Conservation (phyloP, 805 yeast species). For the Candida peoriensis region DNA sequence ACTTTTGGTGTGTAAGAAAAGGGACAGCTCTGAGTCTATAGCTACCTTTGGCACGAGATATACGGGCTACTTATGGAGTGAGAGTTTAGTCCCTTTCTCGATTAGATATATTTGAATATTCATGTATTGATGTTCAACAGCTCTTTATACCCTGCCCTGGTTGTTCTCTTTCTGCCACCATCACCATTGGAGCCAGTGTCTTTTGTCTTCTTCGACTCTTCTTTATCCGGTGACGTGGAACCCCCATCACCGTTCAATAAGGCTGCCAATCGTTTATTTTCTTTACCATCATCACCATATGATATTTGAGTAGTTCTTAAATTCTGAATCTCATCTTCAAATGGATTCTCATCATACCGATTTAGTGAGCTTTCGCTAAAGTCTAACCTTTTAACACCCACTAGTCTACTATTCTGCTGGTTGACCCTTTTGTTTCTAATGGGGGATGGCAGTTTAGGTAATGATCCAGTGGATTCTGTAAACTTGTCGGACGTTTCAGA, state of each 20-base stretch:
- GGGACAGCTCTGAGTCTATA: too few species aligned
- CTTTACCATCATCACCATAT: constrained; percentile 7
- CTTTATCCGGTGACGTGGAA: too few species aligned
- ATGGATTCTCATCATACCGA: neutral
- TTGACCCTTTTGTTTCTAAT: constrained; percentile 35
- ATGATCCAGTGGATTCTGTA: constrained; percentile 4
- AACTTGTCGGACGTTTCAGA: neutral
- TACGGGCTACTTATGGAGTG: too few species aligned
- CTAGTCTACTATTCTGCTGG: constrained; percentile 40
- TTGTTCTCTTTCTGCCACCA: neutral
- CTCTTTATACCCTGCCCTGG: neutral
- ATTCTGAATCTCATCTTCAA: constrained; percentile 2
- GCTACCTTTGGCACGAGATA: too few species aligned
- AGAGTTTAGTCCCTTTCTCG: too few species aligned
- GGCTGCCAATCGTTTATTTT: neutral
- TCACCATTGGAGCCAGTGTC: neutral
- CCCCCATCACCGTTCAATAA: neutral
- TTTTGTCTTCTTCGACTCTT: neutral
- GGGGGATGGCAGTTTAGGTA: constrained; percentile 49
- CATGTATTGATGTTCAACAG: neutral
- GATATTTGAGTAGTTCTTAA: constrained; percentile 10
- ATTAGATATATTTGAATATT: too few species aligned
- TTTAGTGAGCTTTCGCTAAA: constrained; percentile 8
- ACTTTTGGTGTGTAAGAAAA: too few species aligned
- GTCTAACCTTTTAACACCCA: constrained; percentile 36